phyloP scores from a whole-genome alignment of 441 rosid genomes.

The Euphorbia schlechtendalii region DNA sequence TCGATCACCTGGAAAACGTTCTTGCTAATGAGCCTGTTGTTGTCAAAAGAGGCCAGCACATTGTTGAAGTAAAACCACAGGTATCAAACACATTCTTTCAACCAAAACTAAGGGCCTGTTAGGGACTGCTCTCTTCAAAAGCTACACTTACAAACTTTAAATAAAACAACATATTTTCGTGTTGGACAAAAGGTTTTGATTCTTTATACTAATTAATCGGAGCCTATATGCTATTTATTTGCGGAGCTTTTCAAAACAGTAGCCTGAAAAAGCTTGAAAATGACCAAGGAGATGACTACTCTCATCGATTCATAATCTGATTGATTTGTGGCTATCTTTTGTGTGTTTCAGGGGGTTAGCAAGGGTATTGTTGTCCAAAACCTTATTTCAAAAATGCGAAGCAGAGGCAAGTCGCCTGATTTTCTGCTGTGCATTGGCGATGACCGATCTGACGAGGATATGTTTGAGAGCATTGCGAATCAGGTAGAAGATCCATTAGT shows the following conservation, averaged over 20 bases:
- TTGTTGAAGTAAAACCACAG: constrained; percentile 87
- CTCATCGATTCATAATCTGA: not conserved
- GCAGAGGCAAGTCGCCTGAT: constrained; percentile 44
- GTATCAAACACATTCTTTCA: constrained; percentile 23
- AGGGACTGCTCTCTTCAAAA: no score
- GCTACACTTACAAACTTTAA: no score
- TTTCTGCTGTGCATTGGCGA: constrained; percentile 80
- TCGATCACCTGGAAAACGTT: constrained; percentile 70
- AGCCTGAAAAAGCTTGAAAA: no score
- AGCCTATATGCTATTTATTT: no score
- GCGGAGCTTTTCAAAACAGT: no score
- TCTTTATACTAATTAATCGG: no score
- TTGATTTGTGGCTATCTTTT: not conserved
- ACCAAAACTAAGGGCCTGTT: not conserved
- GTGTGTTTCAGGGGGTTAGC: constrained; percentile 50
- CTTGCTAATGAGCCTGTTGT: constrained; percentile 78
- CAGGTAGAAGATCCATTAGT: constrained; percentile 30
- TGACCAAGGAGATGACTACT: no score
- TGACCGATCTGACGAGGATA: constrained; percentile 75
- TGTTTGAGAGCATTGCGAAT: constrained; percentile 63
- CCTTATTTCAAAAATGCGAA: constrained; percentile 42
- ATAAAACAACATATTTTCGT: no score
- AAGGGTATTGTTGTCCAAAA: constrained; percentile 64
- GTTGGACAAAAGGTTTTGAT: no score
- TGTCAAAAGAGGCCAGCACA: constrained; percentile 69